Base-by-base conservation (phyloP, 1,284 basidiomycete species). In the Microstroma glucosiphilum region DNA sequence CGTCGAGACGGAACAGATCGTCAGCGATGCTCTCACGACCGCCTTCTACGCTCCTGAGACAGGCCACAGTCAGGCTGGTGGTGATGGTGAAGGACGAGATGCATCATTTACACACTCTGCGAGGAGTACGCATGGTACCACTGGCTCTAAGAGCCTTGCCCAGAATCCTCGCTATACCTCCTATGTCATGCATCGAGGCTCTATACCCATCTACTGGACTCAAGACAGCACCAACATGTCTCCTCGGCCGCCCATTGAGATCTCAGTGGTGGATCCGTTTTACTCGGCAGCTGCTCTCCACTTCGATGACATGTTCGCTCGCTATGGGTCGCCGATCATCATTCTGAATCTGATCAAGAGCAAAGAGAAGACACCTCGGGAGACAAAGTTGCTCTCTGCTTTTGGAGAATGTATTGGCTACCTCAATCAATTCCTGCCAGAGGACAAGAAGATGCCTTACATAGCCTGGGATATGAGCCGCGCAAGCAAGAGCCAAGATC, bases 1-100 rank as follows among this genome's bases (percentile, higher is more conserved):
- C 80, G 96, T 99, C 1, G 96, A 99, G 80, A 97, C 93, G 0
- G 96, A 99, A 76, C 96, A 99, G 76, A 96, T 98, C 59, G 93
- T 98, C 0, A 91, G 89, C 2, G 94, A 98, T 76, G 90, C 91
- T 0, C 80, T 93, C 7, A 94, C 92, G 0, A 98, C 70, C 1
- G 67, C 77, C 6, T 77, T 79, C 62, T 79, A 69, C 42, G 70
- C 73, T 11, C 76, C 76, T 37, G 57, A 43, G 11, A 37, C 30
- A 37, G 30, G 30, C 30, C 9, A 3, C 30, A 37, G 30, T 37
- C 30, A 37, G 30, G 57, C 19, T 17, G 53, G 56, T 1, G 40
- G 23, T 11, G 30, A n/a, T 1, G 40, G 25, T 19, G 53, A 53
- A 26, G 40, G 54, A 26, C 25, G 13, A n/a, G 40, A 62, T 21